phyloP scores from a whole-genome alignment of 139 green algal species.

The Zygnema cylindricum region DNA sequence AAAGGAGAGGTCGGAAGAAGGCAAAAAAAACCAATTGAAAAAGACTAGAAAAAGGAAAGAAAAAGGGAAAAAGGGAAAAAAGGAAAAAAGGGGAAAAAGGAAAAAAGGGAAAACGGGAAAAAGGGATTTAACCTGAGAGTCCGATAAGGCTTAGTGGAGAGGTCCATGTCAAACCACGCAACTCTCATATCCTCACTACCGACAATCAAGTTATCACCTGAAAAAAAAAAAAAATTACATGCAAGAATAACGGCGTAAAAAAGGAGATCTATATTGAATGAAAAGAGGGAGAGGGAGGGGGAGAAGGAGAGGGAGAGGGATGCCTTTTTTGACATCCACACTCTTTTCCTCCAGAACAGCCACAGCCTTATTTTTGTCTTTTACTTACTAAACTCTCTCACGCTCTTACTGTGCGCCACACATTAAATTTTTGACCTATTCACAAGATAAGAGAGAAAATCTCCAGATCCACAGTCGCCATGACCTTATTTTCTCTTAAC shows the following conservation, averaged over 20 bases:
- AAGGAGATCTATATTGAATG: not conserved
- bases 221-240: not conserved
- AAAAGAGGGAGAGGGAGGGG: not conserved
- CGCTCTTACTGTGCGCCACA: no score
- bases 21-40: not conserved
- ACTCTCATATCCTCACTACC: slow-evolving; percentile 86
- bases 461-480: no score
- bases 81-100: not conserved
- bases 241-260: not conserved
- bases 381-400: no score
- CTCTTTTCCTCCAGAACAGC: no score
- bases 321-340: no score
- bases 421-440: no score
- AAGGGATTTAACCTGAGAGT: slow-evolving; percentile 57
- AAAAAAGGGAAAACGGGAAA: not conserved
- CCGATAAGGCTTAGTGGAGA: slow-evolving; percentile 90
- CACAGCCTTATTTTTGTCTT: no score
- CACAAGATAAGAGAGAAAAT: no score
- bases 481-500: no score
- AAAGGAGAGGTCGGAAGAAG: not conserved
- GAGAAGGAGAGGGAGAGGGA: not conserved
- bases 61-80: not conserved
- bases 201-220: slow-evolving; percentile 89
- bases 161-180: slow-evolving; percentile 95
- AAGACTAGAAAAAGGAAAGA: not conserved